A percentile compares a stretch with the other conserved stretches of the same genome.
Conservation (phyloP, 345 rosid species). For the Anastatica hierochuntica region DNA sequence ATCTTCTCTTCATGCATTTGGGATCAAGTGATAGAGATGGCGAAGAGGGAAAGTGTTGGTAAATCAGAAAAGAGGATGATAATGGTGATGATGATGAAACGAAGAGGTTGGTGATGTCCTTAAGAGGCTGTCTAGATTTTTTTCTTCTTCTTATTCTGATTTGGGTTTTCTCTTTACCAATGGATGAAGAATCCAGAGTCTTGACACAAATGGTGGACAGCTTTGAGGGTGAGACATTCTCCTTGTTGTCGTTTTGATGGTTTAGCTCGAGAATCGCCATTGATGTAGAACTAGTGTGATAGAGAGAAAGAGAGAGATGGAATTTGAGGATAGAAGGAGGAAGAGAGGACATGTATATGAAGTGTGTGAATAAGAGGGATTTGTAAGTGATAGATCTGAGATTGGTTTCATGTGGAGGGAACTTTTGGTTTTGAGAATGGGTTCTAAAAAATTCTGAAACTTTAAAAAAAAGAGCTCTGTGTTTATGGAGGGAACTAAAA, state of each 20-base stretch:
- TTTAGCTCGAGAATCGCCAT: slow-evolving; percentile 15
- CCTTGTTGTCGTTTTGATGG: slow-evolving; percentile 13
- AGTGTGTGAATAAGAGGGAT: slow-evolving; percentile 9
- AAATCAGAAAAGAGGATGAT: slow-evolving; percentile 5
- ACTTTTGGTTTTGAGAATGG: background rate
- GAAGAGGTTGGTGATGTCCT: slow-evolving; percentile 27
- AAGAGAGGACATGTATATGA: slow-evolving; percentile 12
- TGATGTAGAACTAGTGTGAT: slow-evolving; percentile 2
- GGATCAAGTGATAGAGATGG: slow-evolving; percentile 15
- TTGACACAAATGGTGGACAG: background rate
- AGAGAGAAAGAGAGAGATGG: slow-evolving; percentile 5
- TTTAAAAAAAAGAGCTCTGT: background rate
- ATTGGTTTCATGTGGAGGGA: slow-evolving; percentile 23
- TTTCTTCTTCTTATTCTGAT: slow-evolving; percentile 13
- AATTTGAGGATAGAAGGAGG: slow-evolving; percentile 5
- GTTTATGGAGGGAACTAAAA: slow-evolving; percentile 27
- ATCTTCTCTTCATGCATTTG: slow-evolving; percentile 26
- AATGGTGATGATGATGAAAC: slow-evolving; percentile 7
- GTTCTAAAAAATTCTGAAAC: slow-evolving; percentile 4
- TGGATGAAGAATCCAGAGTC: slow-evolving; percentile 1
- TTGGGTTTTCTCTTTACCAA: slow-evolving; percentile 15
- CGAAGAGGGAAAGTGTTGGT: background rate
- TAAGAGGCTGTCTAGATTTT: slow-evolving; percentile 19
- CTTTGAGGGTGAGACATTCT: slow-evolving; percentile 12
- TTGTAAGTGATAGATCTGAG: slow-evolving; percentile 16